These are phyloP conservation scores for Cephaloascus albidus DNA, from an alignment of 805 yeast genomes.

Conservation along the genomic window DNA sequence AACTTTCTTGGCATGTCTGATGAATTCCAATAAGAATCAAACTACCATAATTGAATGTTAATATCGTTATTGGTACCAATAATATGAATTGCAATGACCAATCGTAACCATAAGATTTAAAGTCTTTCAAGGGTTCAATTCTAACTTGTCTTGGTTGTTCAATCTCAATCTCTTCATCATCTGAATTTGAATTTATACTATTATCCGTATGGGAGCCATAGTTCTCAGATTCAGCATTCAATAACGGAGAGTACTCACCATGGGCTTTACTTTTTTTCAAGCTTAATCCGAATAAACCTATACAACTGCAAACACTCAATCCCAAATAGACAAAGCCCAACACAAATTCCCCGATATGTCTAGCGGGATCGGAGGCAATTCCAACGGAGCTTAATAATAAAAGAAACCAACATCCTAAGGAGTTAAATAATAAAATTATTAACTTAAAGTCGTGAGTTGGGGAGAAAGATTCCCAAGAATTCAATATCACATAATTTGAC, in stretches of 20 bases:
- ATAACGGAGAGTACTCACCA: constrained; percentile 23
- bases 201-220: constrained; percentile 7
- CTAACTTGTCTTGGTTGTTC: constrained; percentile 9
- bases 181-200: background rate
- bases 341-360: constrained; percentile 46
- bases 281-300: constrained; percentile 45
- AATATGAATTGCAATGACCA: constrained; percentile 73
- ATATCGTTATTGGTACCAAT: constrained; percentile 56
- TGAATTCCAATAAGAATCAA: constrained; percentile 53
- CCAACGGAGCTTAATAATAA: constrained; percentile 39
- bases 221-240: constrained; percentile 8
- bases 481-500: constrained; percentile 47
- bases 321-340: constrained; percentile 36
- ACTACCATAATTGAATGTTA: constrained; percentile 44
- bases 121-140: too few species aligned
- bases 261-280: constrained; percentile 9
- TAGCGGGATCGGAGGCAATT: constrained; percentile 32
- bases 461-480: constrained; percentile 24
- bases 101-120: constrained; percentile 53
- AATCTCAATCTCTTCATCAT: constrained; percentile 6
- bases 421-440: constrained; percentile 43
- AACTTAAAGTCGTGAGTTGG: constrained; percentile 56
- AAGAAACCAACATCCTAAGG: constrained; percentile 46
- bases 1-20: constrained; percentile 66
- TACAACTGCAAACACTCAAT: constrained; percentile 34